phyloP scores from a whole-genome alignment of 2,329 filamentous ascomycete species.

The Colletotrichum scovillei region DNA sequence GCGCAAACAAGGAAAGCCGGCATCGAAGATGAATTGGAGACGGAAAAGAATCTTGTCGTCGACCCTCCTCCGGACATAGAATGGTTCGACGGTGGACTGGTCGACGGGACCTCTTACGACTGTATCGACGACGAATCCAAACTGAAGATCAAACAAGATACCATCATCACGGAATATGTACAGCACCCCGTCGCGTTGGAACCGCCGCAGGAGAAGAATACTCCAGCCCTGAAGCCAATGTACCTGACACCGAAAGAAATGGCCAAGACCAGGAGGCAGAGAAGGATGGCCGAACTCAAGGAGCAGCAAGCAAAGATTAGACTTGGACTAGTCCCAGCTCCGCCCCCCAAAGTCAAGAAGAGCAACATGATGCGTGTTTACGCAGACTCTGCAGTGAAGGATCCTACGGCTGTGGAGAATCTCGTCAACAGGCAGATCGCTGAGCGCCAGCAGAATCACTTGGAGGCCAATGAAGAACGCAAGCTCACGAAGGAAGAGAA shows the following conservation, averaged over 20 bases:
- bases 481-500: conserved; percentile 90
- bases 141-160: conserved; percentile 83
- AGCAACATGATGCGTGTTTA: conserved; percentile 94
- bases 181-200: conserved; percentile 93
- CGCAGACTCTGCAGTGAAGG: conserved; percentile 76
- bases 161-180: conserved; percentile 89
- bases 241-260: conserved; percentile 92
- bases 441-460: conserved; percentile 83
- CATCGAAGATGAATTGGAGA: conserved; percentile 89
- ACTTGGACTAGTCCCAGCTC: conserved; percentile 87
- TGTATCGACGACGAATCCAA: conserved; percentile 72
- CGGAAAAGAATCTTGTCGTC: conserved; percentile 90
- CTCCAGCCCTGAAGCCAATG: conserved; percentile 86
- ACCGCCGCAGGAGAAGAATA: conserved; percentile 88
- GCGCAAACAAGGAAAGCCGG: conserved; percentile 89
- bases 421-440: conserved; percentile 93
- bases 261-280: conserved; percentile 88
- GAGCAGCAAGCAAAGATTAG: conserved; percentile 97
- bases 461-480: conserved; percentile 82
- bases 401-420: conserved; percentile 96
- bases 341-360: conserved; percentile 96
- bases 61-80: conserved; percentile 88
- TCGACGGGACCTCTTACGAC: conserved; percentile 78
- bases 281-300: conserved; percentile 91
- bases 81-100: conserved; percentile 96